Evolutionary conservation across 1,284 basidiomycete species (phyloP).

Genomic region (Naganishia cerealis): DNA sequence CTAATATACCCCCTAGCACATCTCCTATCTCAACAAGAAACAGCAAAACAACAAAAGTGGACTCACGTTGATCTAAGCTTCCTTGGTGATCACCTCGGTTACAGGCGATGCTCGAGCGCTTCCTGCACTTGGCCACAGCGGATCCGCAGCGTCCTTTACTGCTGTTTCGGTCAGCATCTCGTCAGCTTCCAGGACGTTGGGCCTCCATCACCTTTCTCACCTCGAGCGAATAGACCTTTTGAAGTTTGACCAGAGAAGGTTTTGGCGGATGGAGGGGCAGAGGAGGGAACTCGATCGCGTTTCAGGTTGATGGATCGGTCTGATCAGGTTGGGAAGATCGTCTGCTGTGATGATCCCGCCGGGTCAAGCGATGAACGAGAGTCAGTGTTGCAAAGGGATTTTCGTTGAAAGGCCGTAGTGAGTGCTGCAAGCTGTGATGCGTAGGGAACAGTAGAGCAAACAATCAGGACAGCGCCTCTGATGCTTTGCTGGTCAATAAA

Average conservation of each 20-base stretch:
- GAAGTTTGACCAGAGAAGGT: not conserved
- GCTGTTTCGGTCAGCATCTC: not conserved
- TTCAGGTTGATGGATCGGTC: slow-evolving; percentile 5
- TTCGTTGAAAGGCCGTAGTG: not conserved
- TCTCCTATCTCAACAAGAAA: not conserved
- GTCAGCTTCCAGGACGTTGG: not conserved
- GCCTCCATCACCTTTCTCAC: too few relatives aligned
- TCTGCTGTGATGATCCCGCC: not conserved
- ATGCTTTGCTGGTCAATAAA: too few relatives aligned
- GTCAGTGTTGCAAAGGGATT: not conserved
- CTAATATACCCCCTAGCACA: not conserved
- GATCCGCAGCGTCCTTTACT: slow-evolving; percentile 17
- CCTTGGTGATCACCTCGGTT: not conserved
- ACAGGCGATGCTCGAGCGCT: not conserved
- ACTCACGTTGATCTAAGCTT: not conserved
- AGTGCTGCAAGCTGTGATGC: too few relatives aligned
- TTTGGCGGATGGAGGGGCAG: not conserved
- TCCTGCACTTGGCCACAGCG: not conserved
- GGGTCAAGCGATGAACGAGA: not conserved
- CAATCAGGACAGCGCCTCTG: too few relatives aligned
- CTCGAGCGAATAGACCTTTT: not conserved
- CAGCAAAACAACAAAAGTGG: not conserved
- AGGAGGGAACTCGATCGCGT: slow-evolving; percentile 12
- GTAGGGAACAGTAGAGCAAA: too few relatives aligned
- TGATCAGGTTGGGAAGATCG: not conserved